phyloP scores from a whole-genome alignment of 768 basidiomycete species.

The Dendrothele bispora region DNA sequence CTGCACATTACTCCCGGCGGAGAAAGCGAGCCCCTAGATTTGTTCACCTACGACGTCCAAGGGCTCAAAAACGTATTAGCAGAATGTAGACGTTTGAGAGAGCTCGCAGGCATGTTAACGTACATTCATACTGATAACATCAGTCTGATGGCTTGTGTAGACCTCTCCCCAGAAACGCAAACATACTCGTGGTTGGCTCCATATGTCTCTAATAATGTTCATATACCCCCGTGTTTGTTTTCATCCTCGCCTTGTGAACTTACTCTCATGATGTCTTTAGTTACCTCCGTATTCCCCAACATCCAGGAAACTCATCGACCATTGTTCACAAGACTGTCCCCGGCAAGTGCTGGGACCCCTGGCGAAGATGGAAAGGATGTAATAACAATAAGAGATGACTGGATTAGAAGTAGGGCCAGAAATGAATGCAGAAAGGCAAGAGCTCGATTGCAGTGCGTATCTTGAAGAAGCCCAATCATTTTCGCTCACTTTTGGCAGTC shows the following conservation, averaged over 20 bases:
- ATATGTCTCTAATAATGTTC: conserved; percentile 29
- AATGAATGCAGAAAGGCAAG: conserved; percentile 32
- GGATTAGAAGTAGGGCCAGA: conserved; percentile 51
- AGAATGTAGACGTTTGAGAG: conserved; percentile 59
- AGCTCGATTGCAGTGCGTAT: conserved; percentile 29
- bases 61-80: conserved; percentile 45
- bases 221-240: too few species aligned
- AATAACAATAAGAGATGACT: conserved; percentile 58
- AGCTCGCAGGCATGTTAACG: conserved; percentile 40
- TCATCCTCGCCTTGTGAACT: conserved; percentile 28
- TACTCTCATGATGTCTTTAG: conserved; percentile 22
- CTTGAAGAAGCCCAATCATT: neutral
- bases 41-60: conserved; percentile 49
- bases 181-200: conserved; percentile 48
- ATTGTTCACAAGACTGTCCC: conserved; percentile 55
- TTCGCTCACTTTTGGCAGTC: conserved; percentile 29
- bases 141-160: conserved; percentile 5
- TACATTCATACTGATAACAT: conserved; percentile 1
- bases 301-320: conserved; percentile 50
- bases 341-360: conserved; percentile 58
- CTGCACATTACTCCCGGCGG: too few species aligned
- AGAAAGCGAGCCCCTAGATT: conserved; percentile 33
- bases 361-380: conserved; percentile 64
- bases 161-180: conserved; percentile 19
- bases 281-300: conserved; percentile 49